These are phyloP conservation scores for Ilyonectria mors-panacis DNA, from an alignment of 2,329 filamentous ascomycete genomes.

Conservation along the genomic window DNA sequence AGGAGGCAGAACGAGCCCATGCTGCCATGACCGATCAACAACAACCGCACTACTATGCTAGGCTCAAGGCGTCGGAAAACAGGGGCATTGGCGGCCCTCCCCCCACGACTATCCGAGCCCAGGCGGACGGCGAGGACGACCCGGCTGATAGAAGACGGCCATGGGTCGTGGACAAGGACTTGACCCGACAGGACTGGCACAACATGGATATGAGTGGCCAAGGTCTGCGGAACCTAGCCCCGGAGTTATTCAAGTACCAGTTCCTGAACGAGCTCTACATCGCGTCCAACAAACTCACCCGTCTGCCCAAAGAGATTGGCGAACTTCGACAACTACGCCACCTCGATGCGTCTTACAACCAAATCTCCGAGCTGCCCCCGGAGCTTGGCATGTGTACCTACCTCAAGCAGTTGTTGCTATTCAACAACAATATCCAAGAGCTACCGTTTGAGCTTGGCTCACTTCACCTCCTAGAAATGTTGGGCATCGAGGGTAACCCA, in stretches of 20 bases:
- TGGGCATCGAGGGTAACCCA: slow-evolving; percentile 94
- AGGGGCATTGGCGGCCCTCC: slow-evolving; percentile 73
- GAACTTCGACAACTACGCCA: slow-evolving; percentile 84
- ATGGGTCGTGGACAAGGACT: slow-evolving; percentile 76
- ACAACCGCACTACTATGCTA: slow-evolving; percentile 79
- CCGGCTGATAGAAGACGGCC: slow-evolving; percentile 71
- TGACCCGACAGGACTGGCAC: slow-evolving; percentile 87
- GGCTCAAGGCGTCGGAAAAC: slow-evolving; percentile 79
- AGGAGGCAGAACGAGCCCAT: slow-evolving; percentile 81
- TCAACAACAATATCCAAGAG: slow-evolving; percentile 89
- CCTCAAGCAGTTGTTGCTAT: slow-evolving; percentile 86
- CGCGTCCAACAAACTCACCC: slow-evolving; percentile 89
- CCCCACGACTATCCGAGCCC: slow-evolving; percentile 63
- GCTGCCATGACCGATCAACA: slow-evolving; percentile 78
- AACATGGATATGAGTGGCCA: slow-evolving; percentile 97
- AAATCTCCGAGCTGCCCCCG: slow-evolving; percentile 83
- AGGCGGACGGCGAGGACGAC: slow-evolving; percentile 68
- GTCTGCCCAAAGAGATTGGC: slow-evolving; percentile 86
- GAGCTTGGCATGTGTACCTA: slow-evolving; percentile 98
- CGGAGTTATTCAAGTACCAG: slow-evolving; percentile 85
- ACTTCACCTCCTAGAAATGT: slow-evolving; percentile 87
- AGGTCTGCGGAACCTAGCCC: slow-evolving; percentile 85
- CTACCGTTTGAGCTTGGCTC: slow-evolving; percentile 91
- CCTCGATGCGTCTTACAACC: slow-evolving; percentile 91
- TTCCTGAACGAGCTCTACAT: slow-evolving; percentile 95